Percentiles rank a stretch among this genome's conserved stretches.
These are phyloP conservation scores for Trifolium repens DNA, from an alignment of 306 rosid genomes.

Conservation along the genomic window DNA sequence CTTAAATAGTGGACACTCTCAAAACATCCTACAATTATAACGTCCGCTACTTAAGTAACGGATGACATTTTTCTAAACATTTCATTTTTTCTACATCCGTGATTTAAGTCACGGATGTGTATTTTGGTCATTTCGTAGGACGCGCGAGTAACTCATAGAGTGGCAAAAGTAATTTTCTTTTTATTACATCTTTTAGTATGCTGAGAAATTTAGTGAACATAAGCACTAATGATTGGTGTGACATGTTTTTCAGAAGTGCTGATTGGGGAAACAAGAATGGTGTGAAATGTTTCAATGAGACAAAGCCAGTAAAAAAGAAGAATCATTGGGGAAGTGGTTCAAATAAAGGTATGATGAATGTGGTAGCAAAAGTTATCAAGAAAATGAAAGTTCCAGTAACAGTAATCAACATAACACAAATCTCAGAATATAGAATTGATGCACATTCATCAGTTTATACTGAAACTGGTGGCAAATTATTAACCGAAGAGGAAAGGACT, in stretches of 20 bases:
- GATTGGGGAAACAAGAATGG: conserved; percentile 58
- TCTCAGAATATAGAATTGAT: conserved; percentile 84
- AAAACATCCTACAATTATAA: too few species aligned
- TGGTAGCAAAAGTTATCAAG: conserved; percentile 60
- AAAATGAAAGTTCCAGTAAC: conserved; percentile 76
- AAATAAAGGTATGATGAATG: conserved; percentile 75
- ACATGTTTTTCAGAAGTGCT: conserved; percentile 44
- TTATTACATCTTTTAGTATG: too few species aligned
- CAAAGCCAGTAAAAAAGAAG: conserved; percentile 66
- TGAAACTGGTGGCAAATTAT: conserved; percentile 70
- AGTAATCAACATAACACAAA: conserved; percentile 78
- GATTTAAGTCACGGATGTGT: too few species aligned
- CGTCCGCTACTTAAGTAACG: too few species aligned
- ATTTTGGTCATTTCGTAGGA: too few species aligned
- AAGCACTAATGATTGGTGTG: conserved; percentile 3
- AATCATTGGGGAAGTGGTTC: conserved; percentile 92
- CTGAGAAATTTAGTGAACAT: not conserved
- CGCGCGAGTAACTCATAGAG: too few species aligned
- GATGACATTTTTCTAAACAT: too few species aligned
- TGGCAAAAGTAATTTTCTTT: too few species aligned
- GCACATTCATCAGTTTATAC: conserved; percentile 81
- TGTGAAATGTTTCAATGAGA: conserved; percentile 54
- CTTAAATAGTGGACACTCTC: too few species aligned
- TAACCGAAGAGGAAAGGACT: conserved; percentile 59
- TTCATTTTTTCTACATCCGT: too few species aligned